Percentiles rank a stretch among this genome's conserved stretches.
Conservation (phyloP, 2,329 filamentous ascomycete genomes). For the Calonectria leucothoes region DNA sequence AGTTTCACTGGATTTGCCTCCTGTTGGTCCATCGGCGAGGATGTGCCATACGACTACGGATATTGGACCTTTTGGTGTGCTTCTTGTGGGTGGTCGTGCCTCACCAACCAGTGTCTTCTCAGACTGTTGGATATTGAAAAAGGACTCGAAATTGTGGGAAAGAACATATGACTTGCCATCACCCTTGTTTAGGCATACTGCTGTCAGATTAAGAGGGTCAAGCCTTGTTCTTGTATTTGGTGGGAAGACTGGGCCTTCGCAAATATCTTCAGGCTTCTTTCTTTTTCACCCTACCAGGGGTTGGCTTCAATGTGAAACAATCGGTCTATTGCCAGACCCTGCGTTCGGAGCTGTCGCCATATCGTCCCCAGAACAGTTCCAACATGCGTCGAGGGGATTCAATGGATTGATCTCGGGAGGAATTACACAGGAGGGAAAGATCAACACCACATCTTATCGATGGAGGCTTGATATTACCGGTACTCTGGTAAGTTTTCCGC, state of each 20-base stretch:
- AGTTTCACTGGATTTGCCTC: slow-evolving; percentile 41
- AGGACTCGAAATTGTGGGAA: slow-evolving; percentile 67
- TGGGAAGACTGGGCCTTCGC: slow-evolving; percentile 65
- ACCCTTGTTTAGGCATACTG: slow-evolving; percentile 82
- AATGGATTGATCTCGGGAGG: slow-evolving; percentile 79
- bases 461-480: slow-evolving; percentile 68
- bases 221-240: slow-evolving; percentile 69
- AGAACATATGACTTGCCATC: slow-evolving; percentile 72
- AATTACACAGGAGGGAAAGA: slow-evolving; percentile 71
- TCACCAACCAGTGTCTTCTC: slow-evolving; percentile 76
- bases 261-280: slow-evolving; percentile 63
- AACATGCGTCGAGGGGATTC: slow-evolving; percentile 46
- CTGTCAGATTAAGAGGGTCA: slow-evolving; percentile 62
- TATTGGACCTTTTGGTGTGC: slow-evolving; percentile 65
- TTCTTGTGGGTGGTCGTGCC: slow-evolving; percentile 82
- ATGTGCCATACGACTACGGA: slow-evolving; percentile 84
- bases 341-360: slow-evolving; percentile 59
- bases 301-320: slow-evolving; percentile 58
- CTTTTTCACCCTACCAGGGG: slow-evolving; percentile 62
- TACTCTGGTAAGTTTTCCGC: slow-evolving; percentile 47
- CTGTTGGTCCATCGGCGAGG: slow-evolving; percentile 51
- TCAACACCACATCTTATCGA: slow-evolving; percentile 71
- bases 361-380: slow-evolving; percentile 35
- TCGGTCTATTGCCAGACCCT: slow-evolving; percentile 47
- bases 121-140: slow-evolving; percentile 81